Conservation (phyloP, 2,329 filamentous ascomycete species). For the Neospermospora avenae region DNA sequence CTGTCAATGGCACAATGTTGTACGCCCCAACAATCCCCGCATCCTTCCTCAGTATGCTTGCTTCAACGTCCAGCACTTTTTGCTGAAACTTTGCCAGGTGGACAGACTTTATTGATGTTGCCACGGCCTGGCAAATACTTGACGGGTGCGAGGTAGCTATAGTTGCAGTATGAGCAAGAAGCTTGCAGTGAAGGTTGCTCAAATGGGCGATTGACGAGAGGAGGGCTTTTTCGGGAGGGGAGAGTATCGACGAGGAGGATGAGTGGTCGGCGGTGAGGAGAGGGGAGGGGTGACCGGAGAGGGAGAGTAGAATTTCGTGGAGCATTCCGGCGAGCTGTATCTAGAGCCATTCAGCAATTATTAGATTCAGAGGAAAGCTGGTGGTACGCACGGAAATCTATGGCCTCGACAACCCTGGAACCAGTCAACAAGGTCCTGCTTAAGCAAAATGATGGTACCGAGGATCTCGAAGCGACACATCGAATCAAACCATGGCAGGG, state of each 20-base stretch:
- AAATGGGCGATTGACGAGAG: conserved; percentile 74
- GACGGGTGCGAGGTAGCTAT: conserved; percentile 72
- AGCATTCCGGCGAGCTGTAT: conserved; percentile 60
- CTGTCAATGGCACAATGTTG: conserved; percentile 87
- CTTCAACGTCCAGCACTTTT: conserved; percentile 82
- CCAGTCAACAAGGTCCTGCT: conserved; percentile 25
- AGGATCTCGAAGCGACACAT: conserved; percentile 37
- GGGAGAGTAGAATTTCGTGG: conserved; percentile 95
- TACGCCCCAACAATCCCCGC: conserved; percentile 82
- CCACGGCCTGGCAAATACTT: conserved; percentile 82
- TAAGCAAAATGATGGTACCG: conserved; percentile 31
- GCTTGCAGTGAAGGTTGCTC: conserved; percentile 71
- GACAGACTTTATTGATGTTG: conserved; percentile 68
- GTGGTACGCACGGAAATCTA: conserved; percentile 11
- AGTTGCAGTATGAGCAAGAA: conserved; percentile 63
- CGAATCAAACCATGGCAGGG: conserved; percentile 19
- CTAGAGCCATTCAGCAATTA: conserved; percentile 7
- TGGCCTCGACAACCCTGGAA: conserved; percentile 12
- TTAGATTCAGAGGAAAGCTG: neutral
- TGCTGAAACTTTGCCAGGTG: conserved; percentile 79
- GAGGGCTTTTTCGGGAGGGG: conserved; percentile 79
- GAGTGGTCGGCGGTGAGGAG: conserved; percentile 63
- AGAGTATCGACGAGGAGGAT: conserved; percentile 50
- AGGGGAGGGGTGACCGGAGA: conserved; percentile 89
- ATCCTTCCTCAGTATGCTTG: conserved; percentile 71